Base-by-base conservation (phyloP, 345 rosid genomes). In the Ricinus communis region DNA sequence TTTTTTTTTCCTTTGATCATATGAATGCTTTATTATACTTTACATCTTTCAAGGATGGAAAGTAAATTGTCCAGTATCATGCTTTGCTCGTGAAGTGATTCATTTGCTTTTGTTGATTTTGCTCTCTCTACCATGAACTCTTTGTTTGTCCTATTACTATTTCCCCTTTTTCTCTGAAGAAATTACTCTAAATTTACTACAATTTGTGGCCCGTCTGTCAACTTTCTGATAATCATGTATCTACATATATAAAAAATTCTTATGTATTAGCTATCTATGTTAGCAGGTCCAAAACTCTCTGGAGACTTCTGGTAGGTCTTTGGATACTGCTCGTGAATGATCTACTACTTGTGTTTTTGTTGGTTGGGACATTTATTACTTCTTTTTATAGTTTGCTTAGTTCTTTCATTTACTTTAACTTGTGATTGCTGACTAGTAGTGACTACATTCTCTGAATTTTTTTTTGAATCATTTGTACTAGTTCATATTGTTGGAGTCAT, bases 261-360 rank as follows among this genome's bases (percentile, higher is more conserved):
- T 10, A 30, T 28, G 27, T 65, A 31, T 19, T 21, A 28, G 8
- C 13, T 46, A 47, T 12, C 14, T 15, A 21, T 30, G 43, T 47
- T 28, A 62, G 67, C 73, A 51, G 49, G 73, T 31, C 52, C 33
- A 52, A 75, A 41, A 81, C 62, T 70, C 78, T 83, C 80, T 67
- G 81, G 84, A 76, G 73, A 76, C 77, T 75, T 74, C 68, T 77
- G 74, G 85, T 74, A 74, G 76, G 82, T 73, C 66, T 80, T 71
- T 77, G 81, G 81, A 45, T 76, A 74, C 79, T 40, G 70, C 95
- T 83, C 96, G 96, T 89, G 95, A 93, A 55, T 80, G 73, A 85
- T 83, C 79, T 76, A 59, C 87, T 78, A 73, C 76, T 78, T 69
- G 68, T 79, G 85, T 87, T 12, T 87, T 87, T 88, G 79, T 70